Evolutionary conservation across 768 basidiomycete species (phyloP), one percentile per base, ranked within the genome.

Genomic region (Mycena belliarum): DNA sequence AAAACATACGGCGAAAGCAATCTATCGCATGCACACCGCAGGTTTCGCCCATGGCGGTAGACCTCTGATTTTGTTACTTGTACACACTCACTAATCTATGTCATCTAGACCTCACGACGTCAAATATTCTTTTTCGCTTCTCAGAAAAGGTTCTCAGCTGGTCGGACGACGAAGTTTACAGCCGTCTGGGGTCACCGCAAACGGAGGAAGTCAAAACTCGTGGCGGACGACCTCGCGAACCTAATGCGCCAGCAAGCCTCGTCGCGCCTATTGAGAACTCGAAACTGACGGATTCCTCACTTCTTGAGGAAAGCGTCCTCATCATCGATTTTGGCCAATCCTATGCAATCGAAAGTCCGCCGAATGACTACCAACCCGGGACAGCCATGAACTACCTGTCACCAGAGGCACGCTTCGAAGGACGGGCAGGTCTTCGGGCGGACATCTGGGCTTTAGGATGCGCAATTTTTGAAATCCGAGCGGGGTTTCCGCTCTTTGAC

Each of bases 401-500:
- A 0, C 78, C 75, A 23, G 76, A 79, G 57, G 52, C 65, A 12
- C 68, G 60, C n/a, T 77, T 76, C 59, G 77, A 73, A 54, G 63
- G 60, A 12, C 45, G 57, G 4, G 53, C 55, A 6, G 65, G 68
- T 29, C 46, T 70, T 35, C 61, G 56, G 45, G 38, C 78, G 14
- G 76, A 79, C 58, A 59, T 79, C 32, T 79, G 79, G 78, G 64
- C 70, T 4, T 65, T 79, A 20, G 78, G 60, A 55, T 80, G 79
- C 61, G 57, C 70, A 45, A 72, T 79, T 58, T 79, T 75, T 58
- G 72, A 78, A 65, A 75, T 78, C 53, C 72, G 76, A 20, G 73
- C 77, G 25, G 76, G 77, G 5, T 70, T 61, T 37, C 54, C 77
- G 24, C 74, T 79, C 46, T 79, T 78, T 54, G 76, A 76, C 10